phyloP scores from a whole-genome alignment of 805 yeast genomes.

The Blastobotrys robertii region DNA sequence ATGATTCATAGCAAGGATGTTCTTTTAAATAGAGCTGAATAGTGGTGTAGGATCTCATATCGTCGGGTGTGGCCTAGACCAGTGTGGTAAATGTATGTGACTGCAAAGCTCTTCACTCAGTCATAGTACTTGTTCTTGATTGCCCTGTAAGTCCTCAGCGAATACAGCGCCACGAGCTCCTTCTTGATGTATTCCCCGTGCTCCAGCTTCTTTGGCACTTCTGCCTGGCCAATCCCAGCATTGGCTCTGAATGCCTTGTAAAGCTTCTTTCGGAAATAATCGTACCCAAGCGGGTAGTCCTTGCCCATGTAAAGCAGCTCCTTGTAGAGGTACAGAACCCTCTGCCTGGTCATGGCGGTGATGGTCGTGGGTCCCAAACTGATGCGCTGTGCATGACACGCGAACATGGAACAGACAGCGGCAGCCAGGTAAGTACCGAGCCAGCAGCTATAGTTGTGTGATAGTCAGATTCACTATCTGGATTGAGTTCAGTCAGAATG shows the following conservation, averaged over 20 bases:
- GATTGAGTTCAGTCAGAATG: too few relatives aligned
- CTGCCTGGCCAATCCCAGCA: conserved; percentile 16
- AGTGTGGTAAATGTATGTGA: too few relatives aligned
- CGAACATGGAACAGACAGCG: too few relatives aligned
- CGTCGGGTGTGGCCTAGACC: too few relatives aligned
- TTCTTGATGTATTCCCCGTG: conserved; percentile 30
- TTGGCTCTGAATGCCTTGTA: conserved; percentile 25
- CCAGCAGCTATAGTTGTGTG: too few relatives aligned
- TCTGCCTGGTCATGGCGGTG: conserved; percentile 2
- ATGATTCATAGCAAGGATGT: too few relatives aligned
- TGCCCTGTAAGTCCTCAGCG: conserved; percentile 27
- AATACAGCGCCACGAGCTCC: conserved; percentile 30
- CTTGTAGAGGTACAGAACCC: conserved; percentile 28
- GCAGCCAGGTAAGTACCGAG: too few relatives aligned
- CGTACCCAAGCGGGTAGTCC: conserved; percentile 31
- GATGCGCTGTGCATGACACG: too few relatives aligned
- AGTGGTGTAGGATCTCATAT: too few relatives aligned
- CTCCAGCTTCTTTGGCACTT: conserved; percentile 25
- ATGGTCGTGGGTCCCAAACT: too few relatives aligned
- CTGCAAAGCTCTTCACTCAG: not conserved
- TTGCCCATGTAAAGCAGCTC: conserved; percentile 30
- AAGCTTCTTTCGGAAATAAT: conserved; percentile 16
- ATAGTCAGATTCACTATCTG: too few relatives aligned
- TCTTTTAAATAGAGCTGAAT: too few relatives aligned
- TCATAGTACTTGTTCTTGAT: conserved; percentile 25